These are phyloP conservation scores for Quercus wislizeni DNA, from an alignment of 306 rosid genomes.

Conservation along the genomic window DNA sequence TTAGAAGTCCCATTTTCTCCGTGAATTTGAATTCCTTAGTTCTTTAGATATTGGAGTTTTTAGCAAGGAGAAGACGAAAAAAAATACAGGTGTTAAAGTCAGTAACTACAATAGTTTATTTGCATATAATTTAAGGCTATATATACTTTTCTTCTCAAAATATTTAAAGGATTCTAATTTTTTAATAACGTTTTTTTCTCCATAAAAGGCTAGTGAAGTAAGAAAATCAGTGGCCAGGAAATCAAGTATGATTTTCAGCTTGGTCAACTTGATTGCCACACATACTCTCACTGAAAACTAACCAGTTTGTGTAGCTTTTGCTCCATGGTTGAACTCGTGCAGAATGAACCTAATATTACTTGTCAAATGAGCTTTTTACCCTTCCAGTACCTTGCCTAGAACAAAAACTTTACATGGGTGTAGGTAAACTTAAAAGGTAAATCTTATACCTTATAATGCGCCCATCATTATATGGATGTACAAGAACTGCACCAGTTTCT, in stretches of 20 bases:
- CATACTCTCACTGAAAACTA: background rate
- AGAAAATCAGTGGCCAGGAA: slow-evolving; percentile 1
- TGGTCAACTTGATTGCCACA: background rate
- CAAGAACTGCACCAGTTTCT: slow-evolving; percentile 78
- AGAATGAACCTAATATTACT: background rate
- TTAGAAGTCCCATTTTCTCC: slow-evolving; percentile 6
- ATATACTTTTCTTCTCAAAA: background rate
- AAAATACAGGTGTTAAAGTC: background rate
- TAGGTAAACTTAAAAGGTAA: background rate
- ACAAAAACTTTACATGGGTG: background rate
- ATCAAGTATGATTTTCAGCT: slow-evolving; percentile 2
- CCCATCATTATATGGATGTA: slow-evolving; percentile 82
- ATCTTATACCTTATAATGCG: slow-evolving; percentile 64
- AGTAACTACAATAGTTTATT: background rate
- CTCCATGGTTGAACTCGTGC: background rate
- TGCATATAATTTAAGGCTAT: background rate
- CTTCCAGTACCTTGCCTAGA: background rate
- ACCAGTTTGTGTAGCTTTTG: background rate
- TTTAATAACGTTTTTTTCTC: background rate
- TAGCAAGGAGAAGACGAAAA: background rate
- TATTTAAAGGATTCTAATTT: background rate
- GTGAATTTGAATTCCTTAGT: slow-evolving; percentile 5
- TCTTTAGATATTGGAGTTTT: slow-evolving; percentile 1
- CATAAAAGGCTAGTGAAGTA: background rate
- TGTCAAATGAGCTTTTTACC: background rate